These are phyloP conservation scores for Pichia inconspicua DNA, from an alignment of 1,139 yeast species.

Conservation along the genomic window DNA sequence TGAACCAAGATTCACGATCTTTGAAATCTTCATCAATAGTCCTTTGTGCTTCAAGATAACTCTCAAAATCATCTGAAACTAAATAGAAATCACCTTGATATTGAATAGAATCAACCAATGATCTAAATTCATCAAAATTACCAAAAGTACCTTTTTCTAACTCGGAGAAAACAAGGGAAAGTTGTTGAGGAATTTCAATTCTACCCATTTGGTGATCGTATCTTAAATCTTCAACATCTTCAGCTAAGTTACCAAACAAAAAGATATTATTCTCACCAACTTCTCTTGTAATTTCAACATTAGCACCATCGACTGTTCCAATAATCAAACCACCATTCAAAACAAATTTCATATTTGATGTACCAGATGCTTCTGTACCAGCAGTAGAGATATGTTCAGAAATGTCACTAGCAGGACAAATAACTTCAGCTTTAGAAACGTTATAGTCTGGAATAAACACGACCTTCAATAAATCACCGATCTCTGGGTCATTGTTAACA, in stretches of 20 bases:
- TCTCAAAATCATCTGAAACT: constrained; percentile 82
- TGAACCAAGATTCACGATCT: constrained; percentile 62
- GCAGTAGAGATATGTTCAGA: constrained; percentile 97
- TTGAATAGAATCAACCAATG: constrained; percentile 61
- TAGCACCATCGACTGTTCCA: constrained; percentile 97
- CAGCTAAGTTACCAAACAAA: constrained; percentile 84
- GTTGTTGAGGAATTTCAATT: constrained; percentile 46
- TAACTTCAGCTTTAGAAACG: constrained; percentile 88
- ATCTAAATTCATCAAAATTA: constrained; percentile 55
- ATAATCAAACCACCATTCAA: constrained; percentile 88
- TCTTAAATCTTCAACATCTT: constrained; percentile 80
- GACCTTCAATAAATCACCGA: constrained; percentile 73
- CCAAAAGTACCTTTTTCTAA: constrained; percentile 71
- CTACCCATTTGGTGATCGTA: constrained; percentile 58
- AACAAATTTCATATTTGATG: constrained; percentile 93
- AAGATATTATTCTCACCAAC: constrained; percentile 86
- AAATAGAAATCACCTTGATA: constrained; percentile 79
- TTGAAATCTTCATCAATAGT: constrained; percentile 68
- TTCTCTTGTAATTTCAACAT: constrained; percentile 90
- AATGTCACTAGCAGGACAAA: constrained; percentile 82
- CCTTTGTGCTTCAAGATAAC: constrained; percentile 73
- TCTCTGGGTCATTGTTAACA: constrained; percentile 67
- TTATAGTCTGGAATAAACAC: constrained; percentile 88
- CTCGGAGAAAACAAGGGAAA: constrained; percentile 56
- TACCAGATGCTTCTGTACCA: constrained; percentile 95